phyloP scores from a whole-genome alignment of 2,329 filamentous ascomycete genomes.

The Paecilomyces dactylethromorphus region DNA sequence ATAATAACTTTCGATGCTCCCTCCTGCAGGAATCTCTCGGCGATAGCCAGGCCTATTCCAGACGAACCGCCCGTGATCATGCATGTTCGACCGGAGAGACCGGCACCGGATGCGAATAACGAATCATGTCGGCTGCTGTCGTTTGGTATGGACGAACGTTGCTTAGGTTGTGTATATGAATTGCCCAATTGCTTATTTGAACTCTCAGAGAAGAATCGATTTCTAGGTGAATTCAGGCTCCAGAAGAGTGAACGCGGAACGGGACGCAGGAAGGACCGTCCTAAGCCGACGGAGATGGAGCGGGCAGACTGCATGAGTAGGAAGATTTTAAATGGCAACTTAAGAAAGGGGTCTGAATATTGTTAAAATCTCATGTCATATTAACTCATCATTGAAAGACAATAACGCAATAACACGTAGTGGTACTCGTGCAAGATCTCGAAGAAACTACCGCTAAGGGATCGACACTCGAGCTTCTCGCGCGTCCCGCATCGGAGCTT shows the following conservation, averaged over 20 bases:
- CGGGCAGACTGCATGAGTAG: constrained; percentile 42
- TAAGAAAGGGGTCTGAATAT: neutral
- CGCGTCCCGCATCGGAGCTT: constrained; percentile 11
- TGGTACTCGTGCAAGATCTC: neutral
- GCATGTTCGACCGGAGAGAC: constrained; percentile 30
- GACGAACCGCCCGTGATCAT: constrained; percentile 66
- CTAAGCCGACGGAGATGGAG: constrained; percentile 50
- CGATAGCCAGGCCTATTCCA: constrained; percentile 64
- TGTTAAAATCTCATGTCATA: neutral
- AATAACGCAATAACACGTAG: neutral
- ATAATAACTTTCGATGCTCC: constrained; percentile 55
- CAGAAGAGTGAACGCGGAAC: neutral
- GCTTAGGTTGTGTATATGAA: neutral
- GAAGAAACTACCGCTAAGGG: neutral
- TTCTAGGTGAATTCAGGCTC: neutral
- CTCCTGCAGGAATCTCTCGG: constrained; percentile 56
- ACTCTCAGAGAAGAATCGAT: neutral
- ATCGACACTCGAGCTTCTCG: neutral
- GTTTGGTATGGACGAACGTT: neutral
- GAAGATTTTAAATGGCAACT: neutral
- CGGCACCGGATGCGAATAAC: constrained; percentile 10
- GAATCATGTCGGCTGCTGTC: neutral
- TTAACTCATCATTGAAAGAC: neutral
- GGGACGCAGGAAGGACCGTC: neutral
- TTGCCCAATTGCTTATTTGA: neutral